Base-by-base conservation (phyloP, 164 flowering plant species). In the Cinnamomum micranthum region DNA sequence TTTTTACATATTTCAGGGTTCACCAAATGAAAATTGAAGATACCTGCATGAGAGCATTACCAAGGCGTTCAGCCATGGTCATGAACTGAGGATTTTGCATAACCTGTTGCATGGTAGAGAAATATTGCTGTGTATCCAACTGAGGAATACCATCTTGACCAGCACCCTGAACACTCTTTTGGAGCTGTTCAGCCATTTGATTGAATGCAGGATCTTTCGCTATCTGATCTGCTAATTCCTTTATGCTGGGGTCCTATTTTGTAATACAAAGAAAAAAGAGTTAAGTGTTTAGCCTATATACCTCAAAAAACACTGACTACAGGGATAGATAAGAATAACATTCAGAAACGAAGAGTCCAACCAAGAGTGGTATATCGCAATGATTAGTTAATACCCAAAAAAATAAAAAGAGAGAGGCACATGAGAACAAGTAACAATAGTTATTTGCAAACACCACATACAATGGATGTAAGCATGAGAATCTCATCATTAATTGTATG, bases 41-140 rank as follows among this genome's bases (percentile, higher is more conserved):
- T 84, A 93, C 99, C 97, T 92, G 95, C 90, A 95, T 89, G 50
- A 95, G 78, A 64, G 95, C 91, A 85, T 73, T 90, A 74, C 99
- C 99, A 85, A 95, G 98, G 63, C 90, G 93, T 81, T 95, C 98
- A 78, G 99, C 96, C 99, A 95, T 93, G 73, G 85, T 85, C 98
- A 93, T 91, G 79, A 93, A 94, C 55, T 91, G 91, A 73, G 98
- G 99, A 80, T 93, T 95, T 81, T 91, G 90, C 97, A 93, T 95
- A 79, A 93, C 99, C 79, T 93, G 96, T 81, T 92, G 96, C 97
- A 95, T 91, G 70, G 97, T 91, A 52, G 91, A 71, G 69, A 78
- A 80, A 70, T 93, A 93, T 65, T 94, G 91, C n/a, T 92, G 89
- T 41, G 90, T 70, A 82, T 95, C 93, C 79, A 95, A 83, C 75